Evolutionary conservation across 768 basidiomycete species (phyloP).

Genomic region (Auriculariales sp.): DNA sequence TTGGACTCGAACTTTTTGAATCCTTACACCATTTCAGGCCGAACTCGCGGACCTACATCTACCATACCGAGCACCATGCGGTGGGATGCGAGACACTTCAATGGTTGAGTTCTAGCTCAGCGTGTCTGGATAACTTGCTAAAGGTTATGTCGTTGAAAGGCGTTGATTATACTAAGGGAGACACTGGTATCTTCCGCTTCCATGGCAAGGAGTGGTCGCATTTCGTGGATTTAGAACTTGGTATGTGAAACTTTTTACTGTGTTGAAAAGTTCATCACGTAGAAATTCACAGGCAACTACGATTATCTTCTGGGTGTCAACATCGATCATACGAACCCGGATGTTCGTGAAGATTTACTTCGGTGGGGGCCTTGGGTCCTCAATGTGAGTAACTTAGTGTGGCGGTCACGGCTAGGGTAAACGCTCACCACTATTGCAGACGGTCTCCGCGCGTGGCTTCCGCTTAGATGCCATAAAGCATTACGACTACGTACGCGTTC

Average conservation of each 20-base stretch:
- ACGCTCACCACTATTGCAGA: slow-evolving; percentile 34
- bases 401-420: slow-evolving; percentile 2
- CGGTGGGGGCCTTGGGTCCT: slow-evolving; percentile 74
- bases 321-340: slow-evolving; percentile 78
- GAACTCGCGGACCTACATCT: neutral
- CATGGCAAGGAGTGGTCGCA: slow-evolving; percentile 69
- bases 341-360: slow-evolving; percentile 57
- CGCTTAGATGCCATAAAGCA: slow-evolving; percentile 89
- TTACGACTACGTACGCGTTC: slow-evolving; percentile 29
- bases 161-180: slow-evolving; percentile 69
- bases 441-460: slow-evolving; percentile 58
- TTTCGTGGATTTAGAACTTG: slow-evolving; percentile 69
- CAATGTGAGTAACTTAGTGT: slow-evolving; percentile 19
- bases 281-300: too few species aligned
- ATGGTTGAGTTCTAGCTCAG: slow-evolving; percentile 30
- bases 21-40: too few species aligned
- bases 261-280: too few species aligned
- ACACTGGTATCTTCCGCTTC: slow-evolving; percentile 59
- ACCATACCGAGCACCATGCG: slow-evolving; percentile 50
- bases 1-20: too few species aligned
- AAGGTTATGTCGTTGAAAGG: slow-evolving; percentile 27
- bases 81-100: slow-evolving; percentile 72
- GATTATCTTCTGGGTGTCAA: slow-evolving; percentile 69
- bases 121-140: neutral
- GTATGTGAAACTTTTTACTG: too few species aligned